Evolutionary conservation across 768 basidiomycete genomes (phyloP), one percentile per base, ranked within the genome.

Genomic region (Lentinus brumalis): DNA sequence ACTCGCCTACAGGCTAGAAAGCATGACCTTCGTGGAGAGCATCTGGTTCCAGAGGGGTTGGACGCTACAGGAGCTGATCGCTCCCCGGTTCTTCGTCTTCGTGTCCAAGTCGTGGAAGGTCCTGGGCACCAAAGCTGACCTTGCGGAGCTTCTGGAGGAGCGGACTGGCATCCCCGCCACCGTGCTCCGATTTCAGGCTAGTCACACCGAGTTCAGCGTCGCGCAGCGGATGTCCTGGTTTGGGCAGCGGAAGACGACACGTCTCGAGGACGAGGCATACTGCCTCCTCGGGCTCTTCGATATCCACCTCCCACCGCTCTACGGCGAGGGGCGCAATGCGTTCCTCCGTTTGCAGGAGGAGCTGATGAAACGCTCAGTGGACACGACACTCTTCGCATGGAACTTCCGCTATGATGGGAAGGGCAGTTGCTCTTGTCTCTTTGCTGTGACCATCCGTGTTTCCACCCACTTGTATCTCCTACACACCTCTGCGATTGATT

Each of bases 231-330:
- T 57, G 56, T 10, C 15, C 4, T 57, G 56, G 56, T 44, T 45
- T 3, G 9, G 45, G 56, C 31, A 10, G 18, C 56, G 56, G 5
- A 15, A 15, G 35, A 49, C 56, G 56, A 47, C 56, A 21, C 40
- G 46, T 9, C 5, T 49, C 31, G 56, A 57, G 18, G 56, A 57
- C 45, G 44, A 44, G 56, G 56, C 56, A 5, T 57, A 57, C 31
- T 57, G 41, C 31, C 45, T 57, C 26, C 10, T 57, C 16, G 45
- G 56, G 15, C 40, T 57, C 32, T 47, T 57, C 21, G 56, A 49
- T 6, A 49, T 57, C 56, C 49, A n/a, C 30, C 21, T 57, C 29
- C 32, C 44, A 5, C 47, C 32, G 3, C 26, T 39, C 9, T 57
- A 57, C 31, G 56, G 56, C 2, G 56, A 57, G n/a, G 56, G 56